Percentiles rank a stretch among this genome's conserved stretches.
Evolutionary conservation across 495 filamentous ascomycete genomes (phyloP).

Genomic region (Penicillium taxi): DNA sequence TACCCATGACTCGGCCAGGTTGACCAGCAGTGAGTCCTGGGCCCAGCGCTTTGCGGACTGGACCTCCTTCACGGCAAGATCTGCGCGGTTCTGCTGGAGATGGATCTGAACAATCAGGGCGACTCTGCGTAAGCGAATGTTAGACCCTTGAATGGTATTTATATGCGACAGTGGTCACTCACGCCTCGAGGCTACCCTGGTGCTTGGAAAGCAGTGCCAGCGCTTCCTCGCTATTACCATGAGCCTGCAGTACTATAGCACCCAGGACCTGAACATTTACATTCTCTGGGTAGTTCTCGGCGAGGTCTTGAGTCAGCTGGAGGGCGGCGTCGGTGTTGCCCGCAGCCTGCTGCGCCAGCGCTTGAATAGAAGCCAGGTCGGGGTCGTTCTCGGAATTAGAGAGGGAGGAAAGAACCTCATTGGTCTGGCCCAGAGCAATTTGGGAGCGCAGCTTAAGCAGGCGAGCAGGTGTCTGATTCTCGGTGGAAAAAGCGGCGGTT

Average conservation of each 20-base stretch:
- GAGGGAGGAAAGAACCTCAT: slow-evolving; percentile 61
- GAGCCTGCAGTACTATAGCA: slow-evolving; percentile 68
- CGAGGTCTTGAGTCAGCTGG: slow-evolving; percentile 56
- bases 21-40: slow-evolving; percentile 88
- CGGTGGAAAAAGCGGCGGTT: slow-evolving; percentile 61
- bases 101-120: slow-evolving; percentile 83
- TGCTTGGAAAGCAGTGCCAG: slow-evolving; percentile 70
- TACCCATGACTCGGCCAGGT: slow-evolving; percentile 92
- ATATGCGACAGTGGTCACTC: slow-evolving; percentile 28
- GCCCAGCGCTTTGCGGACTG: slow-evolving; percentile 87
- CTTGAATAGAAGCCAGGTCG: slow-evolving; percentile 70
- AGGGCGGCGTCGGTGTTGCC: slow-evolving; percentile 57
- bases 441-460: slow-evolving; percentile 73
- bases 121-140: slow-evolving; percentile 35
- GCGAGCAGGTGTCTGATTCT: slow-evolving; percentile 70
- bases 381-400: slow-evolving; percentile 53
- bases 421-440: slow-evolving; percentile 69
- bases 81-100: slow-evolving; percentile 79
- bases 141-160: not conserved
- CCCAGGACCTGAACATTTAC: slow-evolving; percentile 70
- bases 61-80: slow-evolving; percentile 85
- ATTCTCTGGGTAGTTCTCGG: slow-evolving; percentile 59
- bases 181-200: slow-evolving; percentile 78
- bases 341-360: slow-evolving; percentile 59
- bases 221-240: slow-evolving; percentile 76